A percentile compares a stretch with the other conserved stretches of the same genome.
Conservation (phyloP, 1,139 yeast species). For the Yamadazyma triangularis region DNA sequence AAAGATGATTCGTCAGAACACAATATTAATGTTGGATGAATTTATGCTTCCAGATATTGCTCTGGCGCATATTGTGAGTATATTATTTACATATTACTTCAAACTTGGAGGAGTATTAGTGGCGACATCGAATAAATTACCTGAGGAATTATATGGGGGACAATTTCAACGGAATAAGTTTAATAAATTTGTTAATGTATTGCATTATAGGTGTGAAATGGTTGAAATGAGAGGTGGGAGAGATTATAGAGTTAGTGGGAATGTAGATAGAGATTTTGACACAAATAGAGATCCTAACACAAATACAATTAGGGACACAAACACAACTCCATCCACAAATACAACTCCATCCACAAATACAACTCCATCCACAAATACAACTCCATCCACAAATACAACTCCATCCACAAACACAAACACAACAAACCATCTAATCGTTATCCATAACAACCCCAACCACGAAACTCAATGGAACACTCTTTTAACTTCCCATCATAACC, state of each 20-base stretch:
- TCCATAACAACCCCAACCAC: constrained; percentile 18
- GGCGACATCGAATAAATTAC: constrained; percentile 68
- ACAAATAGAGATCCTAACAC: background rate
- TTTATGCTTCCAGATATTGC: constrained; percentile 74
- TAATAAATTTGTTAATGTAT: constrained; percentile 50
- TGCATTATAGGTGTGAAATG: constrained; percentile 58
- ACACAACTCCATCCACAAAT: too few species aligned
- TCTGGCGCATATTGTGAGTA: constrained; percentile 62
- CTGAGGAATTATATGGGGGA: constrained; percentile 65
- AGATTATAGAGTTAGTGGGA: constrained; percentile 53
- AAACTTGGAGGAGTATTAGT: constrained; percentile 70
- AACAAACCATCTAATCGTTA: too few species aligned
- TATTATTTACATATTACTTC: constrained; percentile 63
- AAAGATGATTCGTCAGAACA: constrained; percentile 54
- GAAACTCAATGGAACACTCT: constrained; percentile 34
- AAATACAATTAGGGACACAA: constrained; percentile 18
- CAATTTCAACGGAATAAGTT: constrained; percentile 59
- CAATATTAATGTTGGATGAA: constrained; percentile 64
- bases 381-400: too few species aligned
- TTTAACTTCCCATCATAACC: constrained; percentile 16
- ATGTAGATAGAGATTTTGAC: too few species aligned
- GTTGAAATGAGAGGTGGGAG: constrained; percentile 56
- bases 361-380: too few species aligned
- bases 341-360: too few species aligned
- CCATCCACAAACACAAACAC: too few species aligned